phyloP scores from a whole-genome alignment of 1,284 basidiomycete genomes.

The Boletus subluridellus region DNA sequence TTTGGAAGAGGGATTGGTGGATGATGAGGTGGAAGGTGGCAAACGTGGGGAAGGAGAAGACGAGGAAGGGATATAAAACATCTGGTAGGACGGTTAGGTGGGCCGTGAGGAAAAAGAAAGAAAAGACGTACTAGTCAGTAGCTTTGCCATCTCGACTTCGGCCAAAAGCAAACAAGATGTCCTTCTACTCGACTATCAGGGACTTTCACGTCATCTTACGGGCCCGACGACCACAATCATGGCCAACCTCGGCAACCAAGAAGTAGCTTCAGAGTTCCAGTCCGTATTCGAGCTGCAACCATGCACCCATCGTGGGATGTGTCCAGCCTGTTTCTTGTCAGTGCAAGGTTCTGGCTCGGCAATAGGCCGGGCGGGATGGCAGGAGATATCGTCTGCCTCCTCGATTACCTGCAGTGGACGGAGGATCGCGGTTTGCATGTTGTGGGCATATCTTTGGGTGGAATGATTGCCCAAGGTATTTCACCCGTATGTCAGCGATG shows the following conservation, averaged over 20 bases:
- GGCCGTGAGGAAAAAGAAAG: too few relatives aligned
- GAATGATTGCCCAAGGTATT: slow-evolving; percentile 79
- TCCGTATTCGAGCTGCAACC: slow-evolving; percentile 23
- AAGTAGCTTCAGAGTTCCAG: slow-evolving; percentile 10
- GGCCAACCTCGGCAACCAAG: slow-evolving; percentile 10
- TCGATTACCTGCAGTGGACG: slow-evolving; percentile 75
- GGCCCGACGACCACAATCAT: slow-evolving; percentile 6
- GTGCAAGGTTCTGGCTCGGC: background rate
- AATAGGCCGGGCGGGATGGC: slow-evolving; percentile 72
- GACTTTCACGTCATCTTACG: background rate
- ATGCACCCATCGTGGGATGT: too few relatives aligned
- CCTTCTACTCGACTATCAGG: too few relatives aligned
- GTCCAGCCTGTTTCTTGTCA: slow-evolving; percentile 9
- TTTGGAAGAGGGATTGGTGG: too few relatives aligned
- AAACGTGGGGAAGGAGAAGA: too few relatives aligned
- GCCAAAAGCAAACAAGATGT: too few relatives aligned
- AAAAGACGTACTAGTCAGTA: too few relatives aligned
- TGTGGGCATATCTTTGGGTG: slow-evolving; percentile 81
- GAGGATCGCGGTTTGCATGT: slow-evolving; percentile 60
- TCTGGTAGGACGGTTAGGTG: too few relatives aligned
- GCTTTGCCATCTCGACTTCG: too few relatives aligned
- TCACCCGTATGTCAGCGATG: background rate
- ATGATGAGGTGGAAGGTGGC: too few relatives aligned
- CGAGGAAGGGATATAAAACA: too few relatives aligned
- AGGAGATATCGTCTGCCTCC: slow-evolving; percentile 64